phyloP scores from a whole-genome alignment of 2,329 filamentous ascomycete genomes.

The Trichothecium sympodiale region DNA sequence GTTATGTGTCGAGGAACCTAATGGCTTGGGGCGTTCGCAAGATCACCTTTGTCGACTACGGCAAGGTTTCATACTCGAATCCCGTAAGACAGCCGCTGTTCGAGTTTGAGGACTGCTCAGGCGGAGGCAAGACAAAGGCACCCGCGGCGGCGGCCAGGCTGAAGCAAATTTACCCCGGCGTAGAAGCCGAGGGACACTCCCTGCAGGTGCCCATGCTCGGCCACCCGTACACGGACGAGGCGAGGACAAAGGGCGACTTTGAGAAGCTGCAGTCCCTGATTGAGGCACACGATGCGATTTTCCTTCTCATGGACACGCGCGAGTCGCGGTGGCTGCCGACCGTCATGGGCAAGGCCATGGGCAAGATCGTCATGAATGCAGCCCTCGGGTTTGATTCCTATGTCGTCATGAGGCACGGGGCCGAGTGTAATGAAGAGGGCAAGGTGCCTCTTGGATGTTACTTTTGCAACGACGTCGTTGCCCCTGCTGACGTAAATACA shows the following conservation, averaged over 20 bases:
- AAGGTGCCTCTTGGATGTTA: conserved; percentile 78
- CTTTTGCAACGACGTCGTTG: conserved; percentile 96
- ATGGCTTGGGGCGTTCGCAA: conserved; percentile 94
- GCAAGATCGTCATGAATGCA: conserved; percentile 94
- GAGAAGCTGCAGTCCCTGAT: conserved; percentile 65
- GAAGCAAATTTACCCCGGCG: conserved; percentile 79
- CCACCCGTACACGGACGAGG: conserved; percentile 69
- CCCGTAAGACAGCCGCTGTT: conserved; percentile 92
- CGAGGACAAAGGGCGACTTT: conserved; percentile 61
- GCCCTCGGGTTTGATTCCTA: conserved; percentile 94
- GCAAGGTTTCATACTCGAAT: conserved; percentile 87
- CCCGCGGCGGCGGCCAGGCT: conserved; percentile 68
- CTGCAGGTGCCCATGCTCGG: conserved; percentile 92
- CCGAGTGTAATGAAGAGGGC: conserved; percentile 44
- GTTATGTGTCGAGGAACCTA: conserved; percentile 83
- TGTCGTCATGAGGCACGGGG: conserved; percentile 92
- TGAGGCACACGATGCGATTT: conserved; percentile 79
- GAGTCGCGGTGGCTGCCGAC: conserved; percentile 94
- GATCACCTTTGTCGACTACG: conserved; percentile 94
- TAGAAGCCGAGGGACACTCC: conserved; percentile 68
- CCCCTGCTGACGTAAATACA: conserved; percentile 82
- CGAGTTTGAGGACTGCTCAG: conserved; percentile 76
- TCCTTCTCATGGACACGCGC: conserved; percentile 92
- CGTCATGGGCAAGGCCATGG: conserved; percentile 84
- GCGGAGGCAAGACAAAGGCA: conserved; percentile 78